Percentiles rank a stretch among this genome's conserved stretches.
phyloP scores from a whole-genome alignment of 202 grass and related monocot genomes.

The Carex arenaria region DNA sequence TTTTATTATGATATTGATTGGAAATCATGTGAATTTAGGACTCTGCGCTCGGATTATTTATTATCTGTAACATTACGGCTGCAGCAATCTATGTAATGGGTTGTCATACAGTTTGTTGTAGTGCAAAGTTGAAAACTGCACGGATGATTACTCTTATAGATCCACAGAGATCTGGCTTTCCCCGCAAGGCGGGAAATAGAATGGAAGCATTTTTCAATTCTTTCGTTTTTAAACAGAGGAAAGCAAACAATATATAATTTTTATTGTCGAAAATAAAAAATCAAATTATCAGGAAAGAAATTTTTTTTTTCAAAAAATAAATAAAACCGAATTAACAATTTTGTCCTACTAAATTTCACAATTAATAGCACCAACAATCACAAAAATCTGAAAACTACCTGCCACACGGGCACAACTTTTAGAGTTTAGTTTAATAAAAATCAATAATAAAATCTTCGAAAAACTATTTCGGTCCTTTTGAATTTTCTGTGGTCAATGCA shows the following conservation, averaged over 20 bases:
- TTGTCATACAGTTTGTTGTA: background rate
- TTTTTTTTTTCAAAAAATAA: too few species aligned
- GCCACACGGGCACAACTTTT: too few species aligned
- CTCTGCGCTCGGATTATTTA: background rate
- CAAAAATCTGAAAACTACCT: too few species aligned
- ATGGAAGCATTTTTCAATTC: background rate
- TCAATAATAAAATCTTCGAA: too few species aligned
- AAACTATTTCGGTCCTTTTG: too few species aligned
- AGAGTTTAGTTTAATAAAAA: too few species aligned
- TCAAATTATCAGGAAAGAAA: too few species aligned
- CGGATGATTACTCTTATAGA: background rate
- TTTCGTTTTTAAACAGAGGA: background rate
- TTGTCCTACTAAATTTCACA: too few species aligned
- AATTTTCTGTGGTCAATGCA: too few species aligned
- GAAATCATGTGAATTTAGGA: background rate
- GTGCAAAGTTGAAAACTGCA: background rate
- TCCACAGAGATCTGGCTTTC: background rate
- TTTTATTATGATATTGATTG: background rate
- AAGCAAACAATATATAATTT: background rate
- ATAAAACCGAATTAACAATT: too few species aligned
- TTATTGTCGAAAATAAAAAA: too few species aligned
- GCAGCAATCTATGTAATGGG: background rate
- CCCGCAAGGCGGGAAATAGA: slow-evolving; percentile 5
- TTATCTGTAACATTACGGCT: background rate
- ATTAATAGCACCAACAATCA: too few species aligned